Base-by-base conservation (phyloP, 1,284 basidiomycete genomes). In the Malassezia yamatoensis region DNA sequence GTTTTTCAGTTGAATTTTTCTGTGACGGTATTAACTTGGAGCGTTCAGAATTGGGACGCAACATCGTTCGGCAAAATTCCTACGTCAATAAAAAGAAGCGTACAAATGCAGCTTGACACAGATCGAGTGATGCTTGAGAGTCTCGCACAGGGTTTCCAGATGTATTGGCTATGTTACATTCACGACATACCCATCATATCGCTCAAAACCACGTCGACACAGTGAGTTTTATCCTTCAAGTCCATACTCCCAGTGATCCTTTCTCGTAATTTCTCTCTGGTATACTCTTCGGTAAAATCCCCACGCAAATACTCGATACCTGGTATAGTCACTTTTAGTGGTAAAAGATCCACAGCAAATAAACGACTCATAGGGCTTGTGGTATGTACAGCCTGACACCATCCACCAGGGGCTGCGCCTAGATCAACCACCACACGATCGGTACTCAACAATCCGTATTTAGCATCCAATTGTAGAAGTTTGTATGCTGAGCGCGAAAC, bases 341-440 rank as follows among this genome's bases (percentile, higher is more conserved):
- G 57, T 43, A 68, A 49, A 21, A 65, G 36, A 45, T 70, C 68
- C 32, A 70, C 39, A 8, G 68, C 67, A 46, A 63, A 70, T 0
- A 70, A 49, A 15, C 34, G 42, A 6, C 35, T 40, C 13, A 21
- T n/a, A 0, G 20, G 46, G n/a, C 42, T 42, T 9, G 11, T 21
- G 38, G 18, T 33, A 11, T 11, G 18, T 41, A 66, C 61, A 6
- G 64, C 66, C 36, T 70, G 68, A 42, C 60, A 64, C 68, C 68
- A 70, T 6, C 68, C 68, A 6, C 68, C 68, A 1, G 68, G 68
- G 1, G 68, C 68, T 32, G 68, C 68, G 5, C 68, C 68, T 21
- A 70, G 55, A 32, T 70, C 68, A 5, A 68, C 65, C 21, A 70
- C 58, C 37, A 63, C 58, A 4, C 62, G 49, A 2, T 61, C 58